Conservation (phyloP, 176 grass and related monocot species). For the Urochloa ruziziensis region DNA sequence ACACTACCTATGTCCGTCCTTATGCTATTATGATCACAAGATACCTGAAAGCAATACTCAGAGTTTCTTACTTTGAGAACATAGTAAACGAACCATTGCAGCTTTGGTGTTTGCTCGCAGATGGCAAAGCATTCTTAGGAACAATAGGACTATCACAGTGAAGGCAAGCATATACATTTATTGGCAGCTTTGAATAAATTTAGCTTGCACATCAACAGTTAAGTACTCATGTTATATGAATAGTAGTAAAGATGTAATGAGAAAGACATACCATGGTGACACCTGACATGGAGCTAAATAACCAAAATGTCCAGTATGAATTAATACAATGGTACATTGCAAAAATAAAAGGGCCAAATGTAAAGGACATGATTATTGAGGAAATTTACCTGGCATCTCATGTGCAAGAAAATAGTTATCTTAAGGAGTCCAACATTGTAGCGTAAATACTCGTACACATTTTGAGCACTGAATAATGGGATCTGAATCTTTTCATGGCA, state of each 20-base stretch:
- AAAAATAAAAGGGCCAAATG: neutral
- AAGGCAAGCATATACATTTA: constrained; percentile 1
- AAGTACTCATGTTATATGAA: constrained; percentile 14
- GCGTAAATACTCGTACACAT: neutral
- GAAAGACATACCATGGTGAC: neutral
- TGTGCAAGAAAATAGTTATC: neutral
- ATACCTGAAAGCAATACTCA: neutral
- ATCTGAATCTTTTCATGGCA: constrained; percentile 22
- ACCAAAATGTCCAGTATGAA: neutral
- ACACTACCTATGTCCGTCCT: too few relatives aligned
- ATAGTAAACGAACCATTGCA: neutral
- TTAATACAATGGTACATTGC: neutral
- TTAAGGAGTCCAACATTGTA: neutral
- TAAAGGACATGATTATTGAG: neutral
- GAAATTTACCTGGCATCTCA: neutral
- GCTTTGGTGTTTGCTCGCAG: neutral
- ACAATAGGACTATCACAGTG: neutral
- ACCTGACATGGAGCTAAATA: neutral
- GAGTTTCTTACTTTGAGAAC: neutral
- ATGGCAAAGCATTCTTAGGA: neutral
- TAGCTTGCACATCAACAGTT: neutral
- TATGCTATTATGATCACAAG: neutral
- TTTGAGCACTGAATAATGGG: constrained; percentile 17
- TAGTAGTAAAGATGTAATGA: neutral
- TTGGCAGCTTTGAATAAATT: neutral